Percentiles rank a stretch among this genome's conserved stretches.
These are phyloP conservation scores for Globisporangium cederbergense DNA, from an alignment of 352 stramenopile species.

Conservation along the genomic window DNA sequence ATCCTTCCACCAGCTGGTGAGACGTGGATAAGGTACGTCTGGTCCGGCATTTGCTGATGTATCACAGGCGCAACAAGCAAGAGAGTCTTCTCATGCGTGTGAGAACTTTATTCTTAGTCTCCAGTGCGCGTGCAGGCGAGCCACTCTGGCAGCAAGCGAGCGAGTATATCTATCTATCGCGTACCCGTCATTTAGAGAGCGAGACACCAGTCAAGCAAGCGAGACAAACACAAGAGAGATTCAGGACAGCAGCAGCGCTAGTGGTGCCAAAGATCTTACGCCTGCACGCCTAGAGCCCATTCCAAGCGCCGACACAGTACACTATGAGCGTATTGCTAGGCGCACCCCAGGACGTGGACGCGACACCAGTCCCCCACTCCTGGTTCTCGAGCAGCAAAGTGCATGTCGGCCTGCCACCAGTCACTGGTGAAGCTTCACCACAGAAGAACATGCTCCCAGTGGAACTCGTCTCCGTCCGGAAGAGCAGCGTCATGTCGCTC, in stretches of 20 bases:
- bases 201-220: not conserved
- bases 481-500: not conserved
- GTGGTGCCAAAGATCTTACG: too few species aligned
- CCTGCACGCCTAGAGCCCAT: not conserved
- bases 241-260: too few species aligned
- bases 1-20: too few species aligned
- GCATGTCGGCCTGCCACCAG: not conserved
- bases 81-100: too few species aligned
- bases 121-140: too few species aligned
- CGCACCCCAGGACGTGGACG: not conserved
- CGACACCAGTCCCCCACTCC: not conserved
- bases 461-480: not conserved
- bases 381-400: not conserved
- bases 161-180: not conserved
- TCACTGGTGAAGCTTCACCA: not conserved
- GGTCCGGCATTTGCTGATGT: too few species aligned
- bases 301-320: not conserved
- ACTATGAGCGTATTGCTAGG: not conserved
- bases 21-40: too few species aligned
- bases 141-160: too few species aligned
- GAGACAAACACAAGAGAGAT: too few species aligned
- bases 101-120: too few species aligned
- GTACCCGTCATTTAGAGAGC: not conserved
- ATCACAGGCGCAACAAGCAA: too few species aligned
- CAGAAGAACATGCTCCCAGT: not conserved